These are phyloP conservation scores for Monosporascus sp. DNA, from an alignment of 2,329 filamentous ascomycete genomes.

Conservation along the genomic window DNA sequence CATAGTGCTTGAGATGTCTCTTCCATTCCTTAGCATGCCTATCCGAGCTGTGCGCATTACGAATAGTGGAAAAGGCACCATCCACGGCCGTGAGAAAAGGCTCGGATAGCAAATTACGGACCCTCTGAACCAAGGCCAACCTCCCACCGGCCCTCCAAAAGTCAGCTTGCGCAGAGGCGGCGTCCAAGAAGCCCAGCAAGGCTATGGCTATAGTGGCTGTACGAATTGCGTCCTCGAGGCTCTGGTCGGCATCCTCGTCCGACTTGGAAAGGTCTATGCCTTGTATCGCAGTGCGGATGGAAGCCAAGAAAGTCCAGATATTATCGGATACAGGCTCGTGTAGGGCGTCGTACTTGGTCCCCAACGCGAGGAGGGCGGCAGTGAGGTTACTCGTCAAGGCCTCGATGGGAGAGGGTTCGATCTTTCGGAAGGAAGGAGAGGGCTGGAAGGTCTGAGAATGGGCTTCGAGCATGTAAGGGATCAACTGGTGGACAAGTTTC, in stretches of 20 bases:
- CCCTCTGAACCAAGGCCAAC: constrained; percentile 62
- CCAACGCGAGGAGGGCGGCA: constrained; percentile 74
- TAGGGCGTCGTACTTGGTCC: constrained; percentile 64
- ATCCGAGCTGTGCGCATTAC: constrained; percentile 66
- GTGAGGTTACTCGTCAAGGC: constrained; percentile 73
- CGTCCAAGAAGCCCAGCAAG: constrained; percentile 84
- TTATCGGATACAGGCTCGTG: constrained; percentile 60
- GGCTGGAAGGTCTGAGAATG: constrained; percentile 71
- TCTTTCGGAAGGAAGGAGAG: constrained; percentile 75
- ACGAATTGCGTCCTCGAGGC: constrained; percentile 60
- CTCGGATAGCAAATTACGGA: constrained; percentile 74
- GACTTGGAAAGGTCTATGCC: constrained; percentile 46
- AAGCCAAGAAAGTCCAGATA: constrained; percentile 66
- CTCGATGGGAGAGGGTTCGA: constrained; percentile 87
- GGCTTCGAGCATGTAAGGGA: constrained; percentile 80
- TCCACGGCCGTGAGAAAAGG: constrained; percentile 81
- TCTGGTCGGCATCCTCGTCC: constrained; percentile 51
- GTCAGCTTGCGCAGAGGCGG: constrained; percentile 67
- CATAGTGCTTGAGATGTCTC: constrained; percentile 77
- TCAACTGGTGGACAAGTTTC: constrained; percentile 71
- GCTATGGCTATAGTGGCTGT: constrained; percentile 76
- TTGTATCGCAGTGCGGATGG: constrained; percentile 59
- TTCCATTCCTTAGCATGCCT: constrained; percentile 77
- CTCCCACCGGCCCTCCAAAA: constrained; percentile 79
- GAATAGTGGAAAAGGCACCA: constrained; percentile 82